Evolutionary conservation across 2,329 filamentous ascomycete species (phyloP), one percentile per base, ranked within the genome.

Genomic region (Verticillium dahliae): DNA sequence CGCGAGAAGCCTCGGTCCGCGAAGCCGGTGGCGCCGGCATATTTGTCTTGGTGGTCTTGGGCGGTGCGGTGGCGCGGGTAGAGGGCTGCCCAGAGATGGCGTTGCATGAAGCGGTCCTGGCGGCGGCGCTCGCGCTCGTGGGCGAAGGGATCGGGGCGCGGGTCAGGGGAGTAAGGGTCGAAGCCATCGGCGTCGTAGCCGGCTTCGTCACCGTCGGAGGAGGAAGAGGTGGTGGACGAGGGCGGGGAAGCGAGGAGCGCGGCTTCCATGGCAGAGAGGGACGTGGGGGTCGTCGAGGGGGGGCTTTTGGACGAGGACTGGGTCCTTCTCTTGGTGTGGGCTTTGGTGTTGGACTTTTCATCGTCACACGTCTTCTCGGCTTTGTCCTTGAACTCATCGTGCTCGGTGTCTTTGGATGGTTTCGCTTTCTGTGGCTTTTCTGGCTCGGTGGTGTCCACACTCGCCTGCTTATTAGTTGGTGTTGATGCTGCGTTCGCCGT

Each of bases 101-200:
- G 62, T 15, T 69, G 69, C 34, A 76, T 68, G 63, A 76, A 75
- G 3, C 64, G 65, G 59, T 65, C 66, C 38, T 75, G 68, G 3
- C 62, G 54, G n/a, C 56, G 65, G 33, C 65, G 64, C 27, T 72
- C 67, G 2, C 58, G 45, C 31, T 64, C 62, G 35, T 62, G 60
- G 27, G 60, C 37, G 33, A 57, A 58, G 27, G 55, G 59, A 14
- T 59, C 58, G 27, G 33, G 13, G 45, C 18, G 45, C 4, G 57
- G 18, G 2, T 22, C 22, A 13, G 41, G 22, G 2, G 41, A 41
- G 34, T 52, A 59, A 22, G 35, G 45, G 9, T 65, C 61, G 18
- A 62, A 62, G 14, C 68, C 63, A 39, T 65, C 66, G 14, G 62
- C 57, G n/a, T 60, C 63, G 58, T 59, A 59, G 14, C 45, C 58